phyloP scores from a whole-genome alignment of 768 basidiomycete genomes.

The Boletus vinaceobasis region DNA sequence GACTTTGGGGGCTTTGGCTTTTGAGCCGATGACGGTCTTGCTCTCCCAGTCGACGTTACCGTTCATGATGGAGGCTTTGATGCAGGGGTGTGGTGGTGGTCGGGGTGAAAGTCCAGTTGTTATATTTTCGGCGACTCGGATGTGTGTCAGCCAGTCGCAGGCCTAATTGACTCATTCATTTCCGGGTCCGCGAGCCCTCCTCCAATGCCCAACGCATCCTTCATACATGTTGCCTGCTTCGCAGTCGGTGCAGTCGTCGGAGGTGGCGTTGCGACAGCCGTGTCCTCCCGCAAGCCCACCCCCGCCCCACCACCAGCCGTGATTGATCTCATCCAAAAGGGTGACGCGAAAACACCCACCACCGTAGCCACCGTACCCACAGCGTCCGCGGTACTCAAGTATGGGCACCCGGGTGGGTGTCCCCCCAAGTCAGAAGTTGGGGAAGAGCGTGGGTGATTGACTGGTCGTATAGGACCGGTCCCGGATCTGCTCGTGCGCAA shows the following conservation, averaged over 20 bases:
- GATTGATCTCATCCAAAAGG: conserved; percentile 45
- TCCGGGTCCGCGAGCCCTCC: too few species aligned
- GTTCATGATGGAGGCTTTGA: conserved; percentile 31
- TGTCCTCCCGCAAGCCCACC: conserved; percentile 35
- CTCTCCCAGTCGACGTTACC: conserved; percentile 63
- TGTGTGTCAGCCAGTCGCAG: too few species aligned
- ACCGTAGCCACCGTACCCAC: conserved; percentile 19
- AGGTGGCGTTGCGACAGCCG: conserved; percentile 61
- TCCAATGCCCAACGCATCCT: conserved; percentile 45
- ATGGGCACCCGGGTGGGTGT: conserved; percentile 22
- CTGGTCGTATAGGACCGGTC: conserved; percentile 66
- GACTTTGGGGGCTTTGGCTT: conserved; percentile 60
- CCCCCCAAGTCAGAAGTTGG: background rate
- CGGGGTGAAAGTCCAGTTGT: background rate
- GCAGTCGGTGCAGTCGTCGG: conserved; percentile 81
- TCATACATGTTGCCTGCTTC: conserved; percentile 70
- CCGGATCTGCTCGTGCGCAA: conserved; percentile 74
- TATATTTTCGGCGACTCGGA: background rate
- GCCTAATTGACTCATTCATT: too few species aligned
- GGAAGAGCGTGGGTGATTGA: background rate
- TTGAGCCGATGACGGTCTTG: conserved; percentile 70
- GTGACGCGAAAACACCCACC: conserved; percentile 41
- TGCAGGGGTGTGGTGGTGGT: conserved; percentile 17
- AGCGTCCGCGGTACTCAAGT: conserved; percentile 49
- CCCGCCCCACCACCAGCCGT: conserved; percentile 29